Base-by-base conservation (phyloP, 2,329 filamentous ascomycete species). In the Paecilomyces dactylethromorphus region DNA sequence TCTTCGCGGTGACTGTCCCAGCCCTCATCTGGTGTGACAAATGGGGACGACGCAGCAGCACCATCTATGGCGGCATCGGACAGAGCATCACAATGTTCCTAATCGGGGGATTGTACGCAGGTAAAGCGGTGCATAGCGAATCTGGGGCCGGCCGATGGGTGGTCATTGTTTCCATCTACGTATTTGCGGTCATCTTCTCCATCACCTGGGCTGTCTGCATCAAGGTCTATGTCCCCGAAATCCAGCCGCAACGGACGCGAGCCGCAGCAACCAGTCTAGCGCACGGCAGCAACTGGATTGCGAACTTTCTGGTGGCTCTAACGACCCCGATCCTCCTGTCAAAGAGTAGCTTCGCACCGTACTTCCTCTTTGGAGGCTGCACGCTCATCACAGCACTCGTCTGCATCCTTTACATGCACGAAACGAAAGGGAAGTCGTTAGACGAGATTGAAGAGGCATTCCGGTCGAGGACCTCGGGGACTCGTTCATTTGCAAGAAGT, bases 201-300 rank as follows among this genome's bases (percentile, higher is more conserved):
- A 60, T 72, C 1, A 69, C 81, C 0, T 87, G 84, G 82, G 83
- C 75, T 0, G 80, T 87, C 13, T 76, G 79, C 0, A 74, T 81
- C 54, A 82, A 82, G 60, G 80, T 87, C 6, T 86, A 85, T 59
- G 78, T 80, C 0, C 77, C 78, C 8, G 84, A 87, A 69, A 85
- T 86, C 39, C 83, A 86, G 62, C 82, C 82, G 0, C 74, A 77
- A 3, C 72, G 78, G 45, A 85, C 82, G 0, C 75, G 84, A 4
- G 83, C 82, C 0, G 78, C 79, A 0, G 83, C 82, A 3, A 83
- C 79, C 12, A 80, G 78, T 57, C 63, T 85, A 3, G 81, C 80
- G 0, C 76, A 82, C 63, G 79, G 81, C 2, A 75, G 78, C 15
- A 83, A 84, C 54, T 85, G 82, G 75, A 63, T 73, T 3, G 68